phyloP scores from a whole-genome alignment of 352 stramenopile species.

The Phytophthora fragariaefolia region DNA sequence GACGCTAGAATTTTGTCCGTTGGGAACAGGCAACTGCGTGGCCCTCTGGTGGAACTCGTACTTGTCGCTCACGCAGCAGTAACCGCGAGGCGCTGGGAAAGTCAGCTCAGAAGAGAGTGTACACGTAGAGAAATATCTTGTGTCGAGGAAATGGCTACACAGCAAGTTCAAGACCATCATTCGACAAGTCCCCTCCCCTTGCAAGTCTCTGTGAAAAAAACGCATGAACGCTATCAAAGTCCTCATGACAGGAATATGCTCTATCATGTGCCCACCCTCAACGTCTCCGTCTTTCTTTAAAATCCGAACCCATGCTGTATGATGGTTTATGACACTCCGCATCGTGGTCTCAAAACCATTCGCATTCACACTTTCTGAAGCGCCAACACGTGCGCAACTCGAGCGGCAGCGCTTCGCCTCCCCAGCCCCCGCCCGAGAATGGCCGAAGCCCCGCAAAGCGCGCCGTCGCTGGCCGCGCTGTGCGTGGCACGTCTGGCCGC shows the following conservation, averaged over 20 bases:
- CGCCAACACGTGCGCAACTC: slow-evolving; percentile 12
- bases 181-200: slow-evolving; percentile 4
- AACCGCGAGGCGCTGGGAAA: slow-evolving; percentile 11
- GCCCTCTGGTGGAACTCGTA: slow-evolving; percentile 86
- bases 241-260: not conserved
- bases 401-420: not conserved
- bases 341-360: slow-evolving; percentile 15
- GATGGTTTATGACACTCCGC: not conserved
- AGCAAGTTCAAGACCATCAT: slow-evolving; percentile 29
- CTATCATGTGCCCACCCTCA: too few relatives aligned
- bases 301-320: not conserved
- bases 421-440: slow-evolving; percentile 5
- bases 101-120: slow-evolving; percentile 5
- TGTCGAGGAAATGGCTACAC: slow-evolving; percentile 22
- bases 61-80: slow-evolving; percentile 69
- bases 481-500: slow-evolving; percentile 67
- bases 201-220: not conserved
- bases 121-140: slow-evolving; percentile 37
- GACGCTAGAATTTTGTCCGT: slow-evolving; percentile 13
- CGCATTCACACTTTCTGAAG: slow-evolving; percentile 28
- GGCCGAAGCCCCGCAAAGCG: slow-evolving; percentile 25
- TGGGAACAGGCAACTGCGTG: slow-evolving; percentile 62
- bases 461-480: slow-evolving; percentile 64
- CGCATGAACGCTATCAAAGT: not conserved
- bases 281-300: too few relatives aligned